Evolutionary conservation across 2,329 filamentous ascomycete genomes (phyloP).

Genomic region (Calonectria pseudoreteaudii): DNA sequence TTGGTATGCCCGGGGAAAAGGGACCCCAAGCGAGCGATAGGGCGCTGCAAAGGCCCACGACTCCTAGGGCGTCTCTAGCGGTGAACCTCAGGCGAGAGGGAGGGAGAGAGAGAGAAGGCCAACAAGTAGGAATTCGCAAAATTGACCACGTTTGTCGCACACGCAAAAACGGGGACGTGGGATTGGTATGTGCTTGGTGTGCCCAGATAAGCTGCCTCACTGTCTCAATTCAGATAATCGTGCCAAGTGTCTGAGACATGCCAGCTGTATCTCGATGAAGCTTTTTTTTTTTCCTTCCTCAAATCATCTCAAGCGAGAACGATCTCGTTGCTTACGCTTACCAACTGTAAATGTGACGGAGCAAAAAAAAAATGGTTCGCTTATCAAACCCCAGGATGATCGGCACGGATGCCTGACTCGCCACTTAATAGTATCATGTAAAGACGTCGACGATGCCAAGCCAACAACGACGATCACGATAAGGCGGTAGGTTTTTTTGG

Average conservation of each 20-base stretch:
- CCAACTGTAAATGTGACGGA: not conserved
- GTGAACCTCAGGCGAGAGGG: not conserved
- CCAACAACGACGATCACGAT: conserved; percentile 20
- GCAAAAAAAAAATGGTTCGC: not conserved
- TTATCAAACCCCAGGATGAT: conserved; percentile 14
- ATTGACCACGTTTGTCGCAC: not conserved
- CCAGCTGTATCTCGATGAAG: not conserved
- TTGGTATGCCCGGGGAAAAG: not conserved
- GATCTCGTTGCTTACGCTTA: not conserved
- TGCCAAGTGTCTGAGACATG: conserved; percentile 19
- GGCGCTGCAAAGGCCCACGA: not conserved
- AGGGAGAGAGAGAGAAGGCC: not conserved
- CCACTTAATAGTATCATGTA: not conserved
- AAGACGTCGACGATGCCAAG: not conserved
- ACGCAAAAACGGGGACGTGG: conserved; percentile 1
- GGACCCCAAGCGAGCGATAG: not conserved
- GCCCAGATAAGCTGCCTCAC: conserved; percentile 1
- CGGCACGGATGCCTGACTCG: conserved; percentile 13
- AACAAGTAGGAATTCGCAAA: conserved; percentile 9
- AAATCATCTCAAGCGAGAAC: not conserved
- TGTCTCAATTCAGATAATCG: conserved; percentile 10
- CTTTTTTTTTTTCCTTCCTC: not conserved
- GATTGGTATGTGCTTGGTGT: not conserved
- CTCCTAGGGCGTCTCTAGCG: not conserved
- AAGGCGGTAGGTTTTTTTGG: not conserved